Percentiles rank a stretch among this genome's conserved stretches.
phyloP scores from a whole-genome alignment of 345 rosid genomes.

The Eucalyptus marginata region DNA sequence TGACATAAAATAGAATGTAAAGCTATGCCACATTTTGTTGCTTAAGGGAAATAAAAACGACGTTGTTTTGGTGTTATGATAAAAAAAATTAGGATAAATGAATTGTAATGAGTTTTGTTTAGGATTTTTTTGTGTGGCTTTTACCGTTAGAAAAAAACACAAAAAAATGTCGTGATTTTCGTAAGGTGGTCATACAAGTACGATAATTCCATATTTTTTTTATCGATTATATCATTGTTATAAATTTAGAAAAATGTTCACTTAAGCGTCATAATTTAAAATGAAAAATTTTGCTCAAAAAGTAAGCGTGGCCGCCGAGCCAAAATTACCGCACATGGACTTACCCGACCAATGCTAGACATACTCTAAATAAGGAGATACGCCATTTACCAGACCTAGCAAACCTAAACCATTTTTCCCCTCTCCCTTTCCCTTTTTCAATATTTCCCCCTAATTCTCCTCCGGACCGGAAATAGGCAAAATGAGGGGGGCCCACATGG shows the following conservation, averaged over 20 bases:
- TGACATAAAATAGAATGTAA: neutral
- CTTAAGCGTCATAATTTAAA: rapidly evolving
- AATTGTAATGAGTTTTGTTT: neutral
- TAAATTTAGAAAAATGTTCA: too few species aligned
- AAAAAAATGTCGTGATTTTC: rapidly evolving
- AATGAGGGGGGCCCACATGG: too few species aligned
- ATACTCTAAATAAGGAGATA: too few species aligned
- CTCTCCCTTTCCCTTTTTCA: too few species aligned
- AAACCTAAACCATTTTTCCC: neutral
- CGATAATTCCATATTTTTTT: too few species aligned
- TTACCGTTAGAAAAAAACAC: neutral
- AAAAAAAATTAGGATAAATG: rapidly evolving
- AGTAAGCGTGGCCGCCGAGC: rapidly evolving
- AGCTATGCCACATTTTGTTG: too few species aligned
- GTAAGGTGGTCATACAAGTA: rapidly evolving
- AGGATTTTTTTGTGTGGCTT: neutral
- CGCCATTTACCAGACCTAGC: neutral
- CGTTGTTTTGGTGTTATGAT: rapidly evolving
- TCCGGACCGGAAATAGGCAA: neutral
- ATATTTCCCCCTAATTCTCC: neutral
- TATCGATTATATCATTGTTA: rapidly evolving
- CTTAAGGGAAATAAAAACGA: too few species aligned
- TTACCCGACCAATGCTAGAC: neutral
- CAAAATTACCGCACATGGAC: neutral
- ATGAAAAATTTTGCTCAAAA: rapidly evolving